Conservation (phyloP, 352 stramenopile species). For the Aphanomyces invadans region DNA sequence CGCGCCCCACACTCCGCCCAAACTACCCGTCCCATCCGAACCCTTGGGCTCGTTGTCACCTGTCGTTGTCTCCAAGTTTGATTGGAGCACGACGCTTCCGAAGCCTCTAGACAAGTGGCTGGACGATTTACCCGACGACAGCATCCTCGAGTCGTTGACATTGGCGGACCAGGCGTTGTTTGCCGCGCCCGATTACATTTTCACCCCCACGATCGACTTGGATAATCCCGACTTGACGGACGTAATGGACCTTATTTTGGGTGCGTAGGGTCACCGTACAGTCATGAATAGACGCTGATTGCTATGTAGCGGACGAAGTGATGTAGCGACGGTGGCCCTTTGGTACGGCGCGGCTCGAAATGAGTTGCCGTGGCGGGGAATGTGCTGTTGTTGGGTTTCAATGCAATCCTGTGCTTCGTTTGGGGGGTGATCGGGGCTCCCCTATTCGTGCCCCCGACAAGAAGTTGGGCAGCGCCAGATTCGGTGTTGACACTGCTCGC, state of each 20-base stretch:
- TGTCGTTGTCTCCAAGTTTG: background rate
- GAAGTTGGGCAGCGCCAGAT: conserved; percentile 7
- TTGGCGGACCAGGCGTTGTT: background rate
- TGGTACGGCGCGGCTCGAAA: too few relatives aligned
- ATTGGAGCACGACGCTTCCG: background rate
- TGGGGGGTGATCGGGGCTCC: background rate
- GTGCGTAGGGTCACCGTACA: background rate
- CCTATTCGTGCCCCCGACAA: conserved; percentile 4
- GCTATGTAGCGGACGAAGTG: background rate
- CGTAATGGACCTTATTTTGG: background rate
- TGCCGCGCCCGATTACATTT: background rate
- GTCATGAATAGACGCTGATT: background rate
- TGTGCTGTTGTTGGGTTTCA: background rate
- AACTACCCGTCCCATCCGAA: background rate
- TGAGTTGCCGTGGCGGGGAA: too few relatives aligned
- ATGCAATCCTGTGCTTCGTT: background rate
- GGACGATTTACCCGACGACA: background rate
- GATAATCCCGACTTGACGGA: background rate
- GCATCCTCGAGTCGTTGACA: background rate
- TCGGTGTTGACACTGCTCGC: background rate
- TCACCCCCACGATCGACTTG: background rate
- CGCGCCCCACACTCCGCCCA: background rate
- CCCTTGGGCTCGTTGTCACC: background rate
- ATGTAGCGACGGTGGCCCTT: background rate
- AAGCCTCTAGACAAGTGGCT: background rate